These are phyloP conservation scores for Mortierella sp. DNA, from an alignment of 371 early-diverging fungal species.

Conservation along the genomic window DNA sequence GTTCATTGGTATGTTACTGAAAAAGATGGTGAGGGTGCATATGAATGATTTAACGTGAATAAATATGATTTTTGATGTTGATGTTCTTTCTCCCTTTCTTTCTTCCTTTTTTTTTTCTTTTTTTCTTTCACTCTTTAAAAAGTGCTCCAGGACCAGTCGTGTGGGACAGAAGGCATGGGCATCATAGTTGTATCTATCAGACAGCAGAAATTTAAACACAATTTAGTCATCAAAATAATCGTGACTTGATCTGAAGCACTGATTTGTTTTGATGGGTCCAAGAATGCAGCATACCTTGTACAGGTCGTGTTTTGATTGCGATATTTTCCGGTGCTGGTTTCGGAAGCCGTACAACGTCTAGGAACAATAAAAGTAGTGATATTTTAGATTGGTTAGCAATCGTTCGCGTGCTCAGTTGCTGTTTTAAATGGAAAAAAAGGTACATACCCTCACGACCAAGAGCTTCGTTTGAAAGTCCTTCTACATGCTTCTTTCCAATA, in stretches of 20 bases:
- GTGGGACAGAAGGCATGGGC: conserved; percentile 57
- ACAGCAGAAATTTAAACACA: not conserved
- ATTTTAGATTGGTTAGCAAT: not conserved
- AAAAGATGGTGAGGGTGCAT: not conserved
- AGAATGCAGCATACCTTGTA: conserved; percentile 20
- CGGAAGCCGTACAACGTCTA: conserved; percentile 46
- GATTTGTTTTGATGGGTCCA: not conserved
- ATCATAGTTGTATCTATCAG: conserved; percentile 30
- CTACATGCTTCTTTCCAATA: conserved; percentile 15
- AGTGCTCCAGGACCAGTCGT: conserved; percentile 58
- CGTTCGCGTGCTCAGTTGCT: not conserved
- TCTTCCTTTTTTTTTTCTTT: not conserved
- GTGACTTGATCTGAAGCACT: too few relatives aligned
- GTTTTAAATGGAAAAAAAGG: not conserved
- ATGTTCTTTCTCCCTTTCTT: too few relatives aligned
- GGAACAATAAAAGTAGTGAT: not conserved
- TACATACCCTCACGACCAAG: conserved; percentile 50
- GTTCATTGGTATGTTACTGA: too few relatives aligned
- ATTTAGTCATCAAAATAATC: not conserved
- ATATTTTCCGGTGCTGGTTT: conserved; percentile 46
- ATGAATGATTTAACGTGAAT: not conserved
- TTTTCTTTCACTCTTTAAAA: conserved; percentile 23
- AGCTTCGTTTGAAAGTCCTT: conserved; percentile 37
- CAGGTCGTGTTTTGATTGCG: conserved; percentile 51
- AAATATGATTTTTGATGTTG: too few relatives aligned